Percentiles rank a stretch among this genome's conserved stretches.
Conservation (phyloP, 163 green algal genomes). For the Chlamydomonas reinhardtii region DNA sequence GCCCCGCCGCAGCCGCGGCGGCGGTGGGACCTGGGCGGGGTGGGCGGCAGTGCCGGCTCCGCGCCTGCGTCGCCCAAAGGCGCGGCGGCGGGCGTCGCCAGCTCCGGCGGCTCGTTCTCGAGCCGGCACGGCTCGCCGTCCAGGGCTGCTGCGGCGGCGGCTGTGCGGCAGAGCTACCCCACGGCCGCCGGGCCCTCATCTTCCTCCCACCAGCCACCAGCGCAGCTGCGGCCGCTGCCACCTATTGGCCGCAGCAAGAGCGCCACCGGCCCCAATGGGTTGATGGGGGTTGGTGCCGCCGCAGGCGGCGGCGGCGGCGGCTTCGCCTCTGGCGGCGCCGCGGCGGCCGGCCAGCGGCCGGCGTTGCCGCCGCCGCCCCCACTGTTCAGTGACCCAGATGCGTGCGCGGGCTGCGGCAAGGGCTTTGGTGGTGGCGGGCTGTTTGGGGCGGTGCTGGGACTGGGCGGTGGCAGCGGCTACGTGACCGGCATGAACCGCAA, state of each 20-base stretch:
- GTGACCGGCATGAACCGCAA: conserved; percentile 47
- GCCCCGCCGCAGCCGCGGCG: no score
- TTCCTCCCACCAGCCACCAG: not conserved
- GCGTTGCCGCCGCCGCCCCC: not conserved
- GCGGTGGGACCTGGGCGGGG: no score
- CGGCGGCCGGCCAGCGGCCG: not conserved
- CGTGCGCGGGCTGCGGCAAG: conserved; percentile 42
- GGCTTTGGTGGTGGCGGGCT: conserved; percentile 37
- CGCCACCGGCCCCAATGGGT: not conserved
- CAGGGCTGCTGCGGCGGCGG: no score
- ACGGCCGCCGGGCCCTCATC: not conserved
- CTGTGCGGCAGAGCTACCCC: not conserved
- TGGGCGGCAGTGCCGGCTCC: not conserved
- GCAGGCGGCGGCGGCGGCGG: not conserved
- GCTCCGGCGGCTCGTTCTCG: no score
- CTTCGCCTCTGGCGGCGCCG: not conserved
- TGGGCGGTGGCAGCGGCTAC: not conserved
- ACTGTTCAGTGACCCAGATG: conserved; percentile 18
- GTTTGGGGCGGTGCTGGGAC: not conserved
- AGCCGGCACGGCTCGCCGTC: no score
- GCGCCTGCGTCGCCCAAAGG: not conserved
- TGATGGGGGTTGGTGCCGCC: not conserved
- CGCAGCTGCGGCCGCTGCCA: not conserved
- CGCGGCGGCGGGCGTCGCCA: no score
- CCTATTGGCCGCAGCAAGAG: conserved; percentile 10